Conservation (phyloP, 2,329 filamentous ascomycete species). For the Fusarium napiforme region DNA sequence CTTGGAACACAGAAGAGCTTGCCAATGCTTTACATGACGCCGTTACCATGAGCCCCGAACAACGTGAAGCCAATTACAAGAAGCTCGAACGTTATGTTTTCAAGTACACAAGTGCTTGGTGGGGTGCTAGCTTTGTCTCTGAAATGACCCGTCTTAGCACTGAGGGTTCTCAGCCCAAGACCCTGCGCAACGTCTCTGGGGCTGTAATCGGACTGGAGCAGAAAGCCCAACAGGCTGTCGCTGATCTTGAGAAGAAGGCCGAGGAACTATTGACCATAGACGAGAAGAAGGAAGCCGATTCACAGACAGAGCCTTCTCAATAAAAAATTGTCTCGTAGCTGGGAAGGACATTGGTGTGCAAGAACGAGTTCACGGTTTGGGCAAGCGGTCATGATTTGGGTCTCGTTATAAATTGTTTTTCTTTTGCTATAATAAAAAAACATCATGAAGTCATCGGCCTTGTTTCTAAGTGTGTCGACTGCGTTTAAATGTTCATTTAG, state of each 20-base stretch:
- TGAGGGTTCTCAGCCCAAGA: slow-evolving; percentile 53
- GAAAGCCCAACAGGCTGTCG: slow-evolving; percentile 42
- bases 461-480: not conserved
- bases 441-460: not conserved
- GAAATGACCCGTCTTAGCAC: slow-evolving; percentile 73
- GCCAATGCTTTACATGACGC: slow-evolving; percentile 93
- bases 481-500: not conserved
- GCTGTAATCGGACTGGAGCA: slow-evolving; percentile 50
- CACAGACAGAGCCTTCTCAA: slow-evolving; percentile 17
- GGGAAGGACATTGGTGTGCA: slow-evolving; percentile 27
- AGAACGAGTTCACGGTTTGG: slow-evolving; percentile 38
- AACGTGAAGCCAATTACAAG: slow-evolving; percentile 85
- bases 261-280: slow-evolving; percentile 21
- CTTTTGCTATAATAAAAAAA: slow-evolving; percentile 18
- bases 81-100: slow-evolving; percentile 96
- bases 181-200: slow-evolving; percentile 54
- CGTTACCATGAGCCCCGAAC: slow-evolving; percentile 94
- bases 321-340: slow-evolving; percentile 22
- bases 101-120: slow-evolving; percentile 98
- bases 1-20: slow-evolving; percentile 97
- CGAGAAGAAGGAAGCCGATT: slow-evolving; percentile 34
- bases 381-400: slow-evolving; percentile 41
- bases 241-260: slow-evolving; percentile 37
- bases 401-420: slow-evolving; percentile 25
- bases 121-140: slow-evolving; percentile 91